These are phyloP conservation scores for Beta macrorhiza DNA, from an alignment of 179 eudicot genomes.

Conservation along the genomic window DNA sequence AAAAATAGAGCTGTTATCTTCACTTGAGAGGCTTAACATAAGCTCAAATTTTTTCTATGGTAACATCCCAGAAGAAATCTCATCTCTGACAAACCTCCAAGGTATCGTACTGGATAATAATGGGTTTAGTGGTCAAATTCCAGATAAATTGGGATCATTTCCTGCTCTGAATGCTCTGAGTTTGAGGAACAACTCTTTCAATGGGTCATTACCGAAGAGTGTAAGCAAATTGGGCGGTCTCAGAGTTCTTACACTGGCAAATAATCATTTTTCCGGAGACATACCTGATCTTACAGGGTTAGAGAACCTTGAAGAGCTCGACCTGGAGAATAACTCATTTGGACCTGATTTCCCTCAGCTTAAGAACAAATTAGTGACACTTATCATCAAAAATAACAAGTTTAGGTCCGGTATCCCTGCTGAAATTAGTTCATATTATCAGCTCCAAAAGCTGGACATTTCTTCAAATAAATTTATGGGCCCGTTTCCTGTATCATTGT, in stretches of 20 bases:
- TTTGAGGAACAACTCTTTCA: slow-evolving; percentile 60
- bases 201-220: slow-evolving; percentile 67
- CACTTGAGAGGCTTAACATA: slow-evolving; percentile 72
- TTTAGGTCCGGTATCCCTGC: slow-evolving; percentile 59
- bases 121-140: slow-evolving; percentile 54
- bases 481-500: slow-evolving; percentile 60
- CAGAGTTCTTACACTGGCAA: slow-evolving; percentile 63
- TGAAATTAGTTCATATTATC: slow-evolving; percentile 55
- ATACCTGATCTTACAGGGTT: slow-evolving; percentile 72
- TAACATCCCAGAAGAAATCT: slow-evolving; percentile 50
- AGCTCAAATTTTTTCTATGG: slow-evolving; percentile 71
- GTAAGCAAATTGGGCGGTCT: slow-evolving; percentile 55
- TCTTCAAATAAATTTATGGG: slow-evolving; percentile 79
- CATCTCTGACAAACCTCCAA: slow-evolving; percentile 57
- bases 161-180: slow-evolving; percentile 70
- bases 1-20: slow-evolving; percentile 45
- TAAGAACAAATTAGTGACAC: slow-evolving; percentile 47
- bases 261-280: slow-evolving; percentile 63
- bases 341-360: slow-evolving; percentile 73
- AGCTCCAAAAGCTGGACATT: slow-evolving; percentile 62
- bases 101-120: slow-evolving; percentile 70
- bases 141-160: slow-evolving; percentile 54
- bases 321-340: slow-evolving; percentile 62
- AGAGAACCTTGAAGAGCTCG: slow-evolving; percentile 63
- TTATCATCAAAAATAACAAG: slow-evolving; percentile 59